Percentiles rank a stretch among this genome's conserved stretches.
Evolutionary conservation across 2,329 filamentous ascomycete genomes (phyloP).

Genomic region (Colletotrichum lini): DNA sequence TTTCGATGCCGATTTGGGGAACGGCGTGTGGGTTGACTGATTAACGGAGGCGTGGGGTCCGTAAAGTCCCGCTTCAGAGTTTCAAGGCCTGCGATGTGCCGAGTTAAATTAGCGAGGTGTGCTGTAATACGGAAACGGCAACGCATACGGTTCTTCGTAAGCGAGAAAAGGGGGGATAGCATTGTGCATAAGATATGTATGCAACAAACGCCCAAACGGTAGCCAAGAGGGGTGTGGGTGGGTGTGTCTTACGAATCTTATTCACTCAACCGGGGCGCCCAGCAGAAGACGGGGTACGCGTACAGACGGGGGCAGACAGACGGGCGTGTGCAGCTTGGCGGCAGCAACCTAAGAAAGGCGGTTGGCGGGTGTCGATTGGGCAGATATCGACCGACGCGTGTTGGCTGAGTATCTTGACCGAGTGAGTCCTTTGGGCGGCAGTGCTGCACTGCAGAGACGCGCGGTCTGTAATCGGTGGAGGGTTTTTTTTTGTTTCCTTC

Average conservation of each 20-base stretch:
- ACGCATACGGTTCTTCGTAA: background rate
- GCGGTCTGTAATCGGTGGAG: conserved; percentile 22
- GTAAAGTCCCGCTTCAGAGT: conserved; percentile 15
- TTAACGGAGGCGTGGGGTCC: conserved; percentile 4
- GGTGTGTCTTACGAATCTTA: background rate
- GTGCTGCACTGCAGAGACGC: background rate
- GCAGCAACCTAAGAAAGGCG: conserved; percentile 16
- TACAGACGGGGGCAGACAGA: background rate
- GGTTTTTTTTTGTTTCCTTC: no score
- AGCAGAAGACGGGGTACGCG: background rate
- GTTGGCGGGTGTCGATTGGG: conserved; percentile 25
- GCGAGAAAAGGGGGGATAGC: background rate
- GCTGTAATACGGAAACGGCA: background rate
- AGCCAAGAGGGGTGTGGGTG: background rate
- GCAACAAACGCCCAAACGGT: conserved; percentile 7
- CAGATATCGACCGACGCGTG: conserved; percentile 16
- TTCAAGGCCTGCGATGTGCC: background rate
- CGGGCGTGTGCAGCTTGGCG: conserved; percentile 31
- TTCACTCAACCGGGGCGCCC: conserved; percentile 28
- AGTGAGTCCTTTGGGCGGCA: conserved; percentile 21
- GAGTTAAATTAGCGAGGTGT: background rate
- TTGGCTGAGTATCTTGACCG: conserved; percentile 19
- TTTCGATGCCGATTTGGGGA: conserved; percentile 9
- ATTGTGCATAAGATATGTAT: background rate
- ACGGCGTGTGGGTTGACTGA: conserved; percentile 5